A percentile compares a stretch with the other conserved stretches of the same genome.
These are phyloP conservation scores for Gnetum montanum DNA, from an alignment of 75 land plant species.

Conservation along the genomic window DNA sequence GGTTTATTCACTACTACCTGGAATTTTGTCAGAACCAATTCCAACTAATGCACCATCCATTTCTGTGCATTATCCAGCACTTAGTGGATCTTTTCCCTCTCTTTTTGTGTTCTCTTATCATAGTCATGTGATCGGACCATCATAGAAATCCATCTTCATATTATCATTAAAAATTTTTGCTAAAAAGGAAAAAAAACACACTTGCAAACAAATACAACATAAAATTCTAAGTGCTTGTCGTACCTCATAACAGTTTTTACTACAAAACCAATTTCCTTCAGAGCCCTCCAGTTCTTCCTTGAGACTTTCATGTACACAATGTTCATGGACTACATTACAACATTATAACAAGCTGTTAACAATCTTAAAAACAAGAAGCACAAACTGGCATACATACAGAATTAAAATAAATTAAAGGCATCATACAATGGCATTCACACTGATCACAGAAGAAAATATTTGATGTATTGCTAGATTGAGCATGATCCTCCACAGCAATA, in stretches of 20 bases:
- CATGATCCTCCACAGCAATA: conserved; percentile 16
- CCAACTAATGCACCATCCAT: no score
- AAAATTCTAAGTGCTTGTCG: no score
- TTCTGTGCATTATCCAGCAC: no score
- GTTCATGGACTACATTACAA: conserved; percentile 41
- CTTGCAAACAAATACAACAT: no score
- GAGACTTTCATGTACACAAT: conserved; percentile 28
- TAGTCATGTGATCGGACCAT: no score
- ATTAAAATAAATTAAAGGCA: neutral
- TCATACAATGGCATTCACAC: conserved; percentile 64
- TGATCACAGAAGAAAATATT: conserved; percentile 48
- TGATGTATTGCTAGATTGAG: conserved; percentile 6
- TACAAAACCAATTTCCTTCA: conserved; percentile 50
- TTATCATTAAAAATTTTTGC: no score
- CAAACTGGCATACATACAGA: neutral
- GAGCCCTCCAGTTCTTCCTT: conserved; percentile 16
- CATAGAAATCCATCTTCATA: no score
- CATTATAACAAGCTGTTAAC: neutral
- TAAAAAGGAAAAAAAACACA: no score
- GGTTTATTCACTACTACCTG: no score
- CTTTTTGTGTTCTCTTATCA: no score
- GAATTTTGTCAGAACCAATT: no score
- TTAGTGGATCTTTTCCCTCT: no score
- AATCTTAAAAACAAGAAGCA: neutral
- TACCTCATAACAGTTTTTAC: conserved; percentile 51